These are phyloP conservation scores for Rhododendron ferrugineum DNA, from an alignment of 148 eudicot species.

Conservation along the genomic window DNA sequence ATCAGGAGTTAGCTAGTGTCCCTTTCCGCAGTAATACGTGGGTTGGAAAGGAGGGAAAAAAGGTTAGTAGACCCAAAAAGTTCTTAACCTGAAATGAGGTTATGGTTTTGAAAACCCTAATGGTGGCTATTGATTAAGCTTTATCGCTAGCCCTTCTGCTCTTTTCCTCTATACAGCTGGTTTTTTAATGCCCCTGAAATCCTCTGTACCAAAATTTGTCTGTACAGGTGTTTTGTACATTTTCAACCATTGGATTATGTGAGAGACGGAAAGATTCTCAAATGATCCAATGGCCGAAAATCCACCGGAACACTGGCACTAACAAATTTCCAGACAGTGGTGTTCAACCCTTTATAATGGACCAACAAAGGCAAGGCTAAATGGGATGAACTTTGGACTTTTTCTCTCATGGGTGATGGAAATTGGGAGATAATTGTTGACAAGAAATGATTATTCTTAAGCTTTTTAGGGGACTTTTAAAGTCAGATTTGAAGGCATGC, in stretches of 20 bases:
- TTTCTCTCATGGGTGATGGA: conserved; percentile 14
- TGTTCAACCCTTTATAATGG: conserved; percentile 13
- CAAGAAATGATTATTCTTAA: conserved; percentile 30
- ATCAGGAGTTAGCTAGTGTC: conserved; percentile 9
- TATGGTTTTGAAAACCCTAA: conserved; percentile 15
- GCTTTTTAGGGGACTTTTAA: conserved; percentile 21
- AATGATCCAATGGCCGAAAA: neutral
- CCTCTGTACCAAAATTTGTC: neutral
- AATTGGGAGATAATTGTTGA: conserved; percentile 22
- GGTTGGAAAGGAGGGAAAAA: neutral
- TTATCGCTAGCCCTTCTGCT: neutral
- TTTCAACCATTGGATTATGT: neutral
- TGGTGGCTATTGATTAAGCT: neutral
- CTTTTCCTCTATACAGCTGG: neutral
- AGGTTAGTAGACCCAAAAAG: neutral
- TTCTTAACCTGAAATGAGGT: conserved; percentile 9
- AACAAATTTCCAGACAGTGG: neutral
- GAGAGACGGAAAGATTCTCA: neutral
- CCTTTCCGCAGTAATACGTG: neutral
- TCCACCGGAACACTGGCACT: neutral
- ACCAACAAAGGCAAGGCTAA: conserved; percentile 21
- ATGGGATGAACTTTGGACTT: conserved; percentile 16
- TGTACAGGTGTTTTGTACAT: neutral
- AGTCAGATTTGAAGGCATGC: conserved; percentile 39
- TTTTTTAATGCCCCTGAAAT: neutral